phyloP scores from a whole-genome alignment of 2,329 filamentous ascomycete genomes.

The Escovopsis sp. region DNA sequence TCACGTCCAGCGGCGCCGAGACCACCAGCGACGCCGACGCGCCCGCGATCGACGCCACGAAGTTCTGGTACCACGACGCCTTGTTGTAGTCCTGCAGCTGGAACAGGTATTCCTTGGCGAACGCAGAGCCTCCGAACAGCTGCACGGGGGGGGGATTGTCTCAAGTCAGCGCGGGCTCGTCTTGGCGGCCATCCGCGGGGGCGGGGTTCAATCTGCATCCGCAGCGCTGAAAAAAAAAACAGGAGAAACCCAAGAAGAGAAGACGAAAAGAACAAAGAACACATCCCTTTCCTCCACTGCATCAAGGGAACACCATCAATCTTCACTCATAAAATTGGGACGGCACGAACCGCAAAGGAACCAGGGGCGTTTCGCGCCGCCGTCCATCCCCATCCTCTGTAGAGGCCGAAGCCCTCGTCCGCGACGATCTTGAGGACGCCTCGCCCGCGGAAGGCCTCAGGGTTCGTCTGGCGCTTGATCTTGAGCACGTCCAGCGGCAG shows the following conservation, averaged over 20 bases:
- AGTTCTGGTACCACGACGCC: slow-evolving; percentile 90
- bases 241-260: no score
- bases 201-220: no score
- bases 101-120: slow-evolving; percentile 94
- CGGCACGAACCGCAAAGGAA: slow-evolving; percentile 75
- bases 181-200: no score
- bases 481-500: slow-evolving; percentile 93
- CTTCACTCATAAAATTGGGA: no score
- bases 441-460: slow-evolving; percentile 89
- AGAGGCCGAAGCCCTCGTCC: slow-evolving; percentile 90
- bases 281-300: no score
- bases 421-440: slow-evolving; percentile 78
- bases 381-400: slow-evolving; percentile 95
- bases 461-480: slow-evolving; percentile 99
- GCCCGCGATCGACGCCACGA: slow-evolving; percentile 87
- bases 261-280: no score
- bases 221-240: no score
- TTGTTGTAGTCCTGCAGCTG: slow-evolving; percentile 86
- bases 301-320: no score
- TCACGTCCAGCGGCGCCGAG: slow-evolving; percentile 89
- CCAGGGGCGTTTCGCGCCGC: slow-evolving; percentile 93
- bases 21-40: slow-evolving; percentile 90
- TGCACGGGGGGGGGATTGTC: no score
- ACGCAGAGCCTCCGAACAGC: slow-evolving; percentile 94
- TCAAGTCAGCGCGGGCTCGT: neutral